phyloP scores from a whole-genome alignment of 257 asterid species.

The Linaria vulgaris region DNA sequence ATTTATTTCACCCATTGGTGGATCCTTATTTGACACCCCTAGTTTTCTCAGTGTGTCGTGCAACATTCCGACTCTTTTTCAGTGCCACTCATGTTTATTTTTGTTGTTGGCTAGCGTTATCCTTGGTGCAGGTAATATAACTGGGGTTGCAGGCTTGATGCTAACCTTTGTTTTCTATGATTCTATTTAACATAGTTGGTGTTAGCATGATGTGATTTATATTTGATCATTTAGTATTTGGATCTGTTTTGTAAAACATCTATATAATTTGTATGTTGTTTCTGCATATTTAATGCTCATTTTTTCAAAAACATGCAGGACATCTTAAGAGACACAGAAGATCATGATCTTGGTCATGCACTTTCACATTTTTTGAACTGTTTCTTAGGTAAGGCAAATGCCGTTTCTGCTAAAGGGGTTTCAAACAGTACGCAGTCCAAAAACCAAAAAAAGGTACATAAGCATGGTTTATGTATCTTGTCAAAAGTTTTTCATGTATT shows the following conservation, averaged over 20 bases:
- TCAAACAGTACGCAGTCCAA: conserved; percentile 45
- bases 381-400: conserved; percentile 59
- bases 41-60: too few relatives aligned
- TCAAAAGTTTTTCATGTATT: not conserved
- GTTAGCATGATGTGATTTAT: conserved; percentile 9
- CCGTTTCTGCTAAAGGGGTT: conserved; percentile 44
- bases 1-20: too few relatives aligned
- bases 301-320: conserved; percentile 50
- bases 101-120: conserved; percentile 4
- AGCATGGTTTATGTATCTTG: not conserved
- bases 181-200: not conserved
- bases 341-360: conserved; percentile 77
- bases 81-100: not conserved
- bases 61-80: too few relatives aligned
- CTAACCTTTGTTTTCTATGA: not conserved
- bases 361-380: conserved; percentile 79
- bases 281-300: conserved; percentile 11
- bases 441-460: conserved; percentile 61
- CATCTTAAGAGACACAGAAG: conserved; percentile 74
- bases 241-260: conserved; percentile 2
- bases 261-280: conserved; percentile 10
- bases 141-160: not conserved
- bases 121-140: not conserved
- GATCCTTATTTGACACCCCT: too few relatives aligned
- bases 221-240: conserved; percentile 8